These are phyloP conservation scores for Grifola frondosa DNA, from an alignment of 1,284 basidiomycete genomes.

Conservation along the genomic window DNA sequence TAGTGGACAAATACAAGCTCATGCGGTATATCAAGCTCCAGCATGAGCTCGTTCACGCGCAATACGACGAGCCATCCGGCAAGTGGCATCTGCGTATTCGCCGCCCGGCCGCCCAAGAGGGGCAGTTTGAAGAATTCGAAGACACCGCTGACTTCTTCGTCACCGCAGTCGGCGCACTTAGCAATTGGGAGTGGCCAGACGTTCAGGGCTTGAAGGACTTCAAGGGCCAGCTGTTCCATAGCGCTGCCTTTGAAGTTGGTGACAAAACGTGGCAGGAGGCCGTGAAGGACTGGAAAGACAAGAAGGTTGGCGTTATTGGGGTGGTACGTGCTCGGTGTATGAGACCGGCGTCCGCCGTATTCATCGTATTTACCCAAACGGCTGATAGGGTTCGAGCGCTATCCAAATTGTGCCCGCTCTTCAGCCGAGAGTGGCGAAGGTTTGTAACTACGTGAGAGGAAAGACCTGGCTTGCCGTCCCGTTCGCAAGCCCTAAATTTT, in stretches of 20 bases:
- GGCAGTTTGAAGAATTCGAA: conserved; percentile 44
- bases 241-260: conserved; percentile 53
- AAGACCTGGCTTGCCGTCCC: conserved; percentile 60
- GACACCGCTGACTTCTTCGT: conserved; percentile 55
- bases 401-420: conserved; percentile 63
- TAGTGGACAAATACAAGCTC: conserved; percentile 61
- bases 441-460: conserved; percentile 60
- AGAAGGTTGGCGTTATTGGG: conserved; percentile 60
- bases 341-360: background rate
- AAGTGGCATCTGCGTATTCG: conserved; percentile 57
- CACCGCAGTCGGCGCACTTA: conserved; percentile 48
- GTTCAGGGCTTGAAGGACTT: conserved; percentile 53
- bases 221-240: conserved; percentile 52
- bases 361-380: background rate
- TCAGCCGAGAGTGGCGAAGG: conserved; percentile 49
- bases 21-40: conserved; percentile 51
- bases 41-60: conserved; percentile 51
- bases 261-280: conserved; percentile 47
- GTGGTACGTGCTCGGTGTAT: conserved; percentile 49
- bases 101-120: conserved; percentile 11
- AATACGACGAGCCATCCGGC: conserved; percentile 47
- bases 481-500: conserved; percentile 43
- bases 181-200: conserved; percentile 59
- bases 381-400: conserved; percentile 56
- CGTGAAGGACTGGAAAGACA: conserved; percentile 50